A percentile compares a stretch with the other conserved stretches of the same genome.
Evolutionary conservation across 75 land plant species (phyloP).

Genomic region (Cryptomeria japonica): DNA sequence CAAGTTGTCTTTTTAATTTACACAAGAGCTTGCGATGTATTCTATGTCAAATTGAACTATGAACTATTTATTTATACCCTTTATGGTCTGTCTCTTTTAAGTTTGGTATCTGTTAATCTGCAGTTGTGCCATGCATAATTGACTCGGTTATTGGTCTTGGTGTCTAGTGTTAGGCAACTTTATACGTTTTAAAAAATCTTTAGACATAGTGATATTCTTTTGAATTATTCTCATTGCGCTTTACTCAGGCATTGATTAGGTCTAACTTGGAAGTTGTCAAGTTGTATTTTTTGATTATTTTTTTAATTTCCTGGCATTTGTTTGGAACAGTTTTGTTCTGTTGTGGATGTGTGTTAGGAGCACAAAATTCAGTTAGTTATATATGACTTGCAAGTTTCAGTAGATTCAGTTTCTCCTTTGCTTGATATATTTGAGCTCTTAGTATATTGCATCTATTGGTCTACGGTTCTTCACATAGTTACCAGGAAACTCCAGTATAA

Average conservation of each 20-base stretch:
- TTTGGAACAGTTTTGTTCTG: neutral
- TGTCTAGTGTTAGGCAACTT: neutral
- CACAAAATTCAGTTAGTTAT: neutral
- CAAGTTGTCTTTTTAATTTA: neutral
- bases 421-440: neutral
- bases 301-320: neutral
- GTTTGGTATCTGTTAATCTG: neutral
- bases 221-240: neutral
- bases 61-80: neutral
- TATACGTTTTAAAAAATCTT: neutral
- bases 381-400: neutral
- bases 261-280: neutral
- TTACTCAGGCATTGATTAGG: neutral
- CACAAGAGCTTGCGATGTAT: neutral
- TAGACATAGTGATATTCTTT: neutral
- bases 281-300: neutral
- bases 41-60: neutral
- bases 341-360: neutral
- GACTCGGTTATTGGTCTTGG: neutral
- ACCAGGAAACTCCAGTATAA: too few relatives aligned
- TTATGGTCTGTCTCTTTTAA: neutral
- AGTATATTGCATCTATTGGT: neutral
- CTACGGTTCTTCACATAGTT: neutral
- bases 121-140: neutral
- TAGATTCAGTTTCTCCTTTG: neutral